Conservation (phyloP, 116 monocot species). For the Trichopus zeylanicus region DNA sequence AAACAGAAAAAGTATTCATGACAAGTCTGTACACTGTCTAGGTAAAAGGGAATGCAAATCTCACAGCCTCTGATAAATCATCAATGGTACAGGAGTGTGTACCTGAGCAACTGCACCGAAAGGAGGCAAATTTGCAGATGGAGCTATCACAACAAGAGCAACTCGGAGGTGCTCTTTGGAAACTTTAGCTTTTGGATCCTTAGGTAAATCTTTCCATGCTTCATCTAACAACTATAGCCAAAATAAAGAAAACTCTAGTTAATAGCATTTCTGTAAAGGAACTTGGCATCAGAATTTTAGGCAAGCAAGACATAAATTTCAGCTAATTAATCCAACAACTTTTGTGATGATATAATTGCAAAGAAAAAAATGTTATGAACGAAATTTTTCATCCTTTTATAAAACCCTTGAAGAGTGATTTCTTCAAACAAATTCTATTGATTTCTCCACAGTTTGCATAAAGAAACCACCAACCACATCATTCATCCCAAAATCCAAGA, state of each 20-base stretch:
- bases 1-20: neutral
- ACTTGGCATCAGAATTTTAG: too few relatives aligned
- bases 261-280: neutral
- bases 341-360: neutral
- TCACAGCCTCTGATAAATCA: too few relatives aligned
- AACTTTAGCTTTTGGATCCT: conserved; percentile 28
- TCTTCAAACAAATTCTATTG: too few relatives aligned
- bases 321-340: neutral
- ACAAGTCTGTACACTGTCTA: neutral
- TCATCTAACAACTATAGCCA: conserved; percentile 45
- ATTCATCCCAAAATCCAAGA: too few relatives aligned
- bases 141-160: conserved; percentile 54
- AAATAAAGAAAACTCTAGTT: neutral
- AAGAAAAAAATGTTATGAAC: too few relatives aligned
- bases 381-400: too few relatives aligned
- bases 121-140: conserved; percentile 63
- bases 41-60: neutral
- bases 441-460: too few relatives aligned
- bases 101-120: conserved; percentile 67
- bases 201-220: conserved; percentile 55
- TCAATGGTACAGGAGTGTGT: neutral
- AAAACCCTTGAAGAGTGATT: too few relatives aligned
- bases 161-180: conserved; percentile 51
- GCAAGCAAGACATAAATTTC: too few relatives aligned
- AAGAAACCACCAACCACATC: too few relatives aligned